Base-by-base conservation (phyloP, 73 alveolate genomes). In the Paramecium primaurelia region DNA sequence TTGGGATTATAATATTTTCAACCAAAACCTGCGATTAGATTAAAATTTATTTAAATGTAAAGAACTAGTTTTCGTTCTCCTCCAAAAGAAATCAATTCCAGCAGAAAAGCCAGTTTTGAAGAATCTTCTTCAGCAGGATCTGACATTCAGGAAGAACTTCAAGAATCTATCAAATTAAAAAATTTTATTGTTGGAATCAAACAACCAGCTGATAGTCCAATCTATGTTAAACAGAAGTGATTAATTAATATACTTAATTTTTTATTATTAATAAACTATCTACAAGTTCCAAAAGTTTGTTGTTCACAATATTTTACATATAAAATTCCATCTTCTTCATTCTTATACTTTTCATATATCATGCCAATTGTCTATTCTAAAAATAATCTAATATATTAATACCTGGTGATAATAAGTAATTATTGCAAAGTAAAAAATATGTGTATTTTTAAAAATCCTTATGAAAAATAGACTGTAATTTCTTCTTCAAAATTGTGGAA, bases 51-150 rank as follows among this genome's bases (percentile, higher is more conserved):
- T 14, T 32, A 64, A 34, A 64, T n/a, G 20, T 16, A 64, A 64
- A 64, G 84, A 64, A 64, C 84, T 10, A 64, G 84, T 64, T 64
- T 64, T 64, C 42, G 84, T 2, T 64, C 84, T 28, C 84, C 84
- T 64, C 84, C 84, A 28, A 28, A 64, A 26, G 84, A 64, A 64
- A 34, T 28, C 6, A 64, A 64, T 64, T 64, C 84, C 2, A 64
- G 84, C 12, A 28, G 84, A 64, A 64, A 64, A 28, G 84, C 84
- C 28, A 64, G 84, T 18, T 30, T 36, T 42, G 88, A 75, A 38
- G 88, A 75, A 75, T 54, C 69, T n/a, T 36, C 88, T 36, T 75
- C 88, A n/a, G 88, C 38, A 37, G 88, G 88, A 18, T 36, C 60
- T 30, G 88, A 75, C 40, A 75, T 75, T 20, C 20, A 36, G 12